Evolutionary conservation across 441 rosid genomes (phyloP), one percentile per base, ranked within the genome.

Genomic region (Pelargonium myrrhifolium): DNA sequence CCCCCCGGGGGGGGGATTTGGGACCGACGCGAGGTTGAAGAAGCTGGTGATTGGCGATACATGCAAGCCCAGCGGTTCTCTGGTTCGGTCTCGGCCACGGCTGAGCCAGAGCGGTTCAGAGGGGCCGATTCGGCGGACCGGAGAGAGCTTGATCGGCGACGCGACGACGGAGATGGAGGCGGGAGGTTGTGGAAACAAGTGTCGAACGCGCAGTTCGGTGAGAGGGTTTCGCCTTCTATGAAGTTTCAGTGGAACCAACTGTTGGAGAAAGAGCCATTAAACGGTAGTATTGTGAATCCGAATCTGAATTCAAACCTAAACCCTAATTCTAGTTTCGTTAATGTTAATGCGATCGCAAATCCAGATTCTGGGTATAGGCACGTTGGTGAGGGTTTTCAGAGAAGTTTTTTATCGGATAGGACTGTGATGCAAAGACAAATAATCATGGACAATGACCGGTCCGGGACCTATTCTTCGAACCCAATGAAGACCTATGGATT

Each of bases 161-260:
- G 1, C 47, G 43, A 37, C 47, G 42, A 47, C 55, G n/a, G 55
- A 47, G 43, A 63, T 24, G 12, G 14, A 40, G 22, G 56, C 10
- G n/a, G 35, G 65, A 60, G 65, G 39, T 1, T 68, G 65, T 62
- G 45, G 12, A 68, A 71, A 35, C 39, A 5, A 53, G 62, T 69
- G 15, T 55, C 78, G 4, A 71, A 58, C 62, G 21, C 21, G 1
- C 47, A 11, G 47, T 42, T 42, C 14, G 1, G 14, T 11, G 47
- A 42, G 14, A 63, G 55, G 12, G 68, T 51, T 5, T 70, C 79
- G 1, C 37, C 79, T 9, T 72, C 68, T 8, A 49, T 12, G 15
- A 82, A 81, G 75, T 84, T 78, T 59, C 79, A 62, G 18, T 78
- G 85, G 87, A 69, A 71, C 51, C 76, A 61, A 37, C 69, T 80